A percentile compares a stretch with the other conserved stretches of the same genome.
These are phyloP conservation scores for Taiozyma sp. DNA, from an alignment of 1,139 yeast genomes.

Conservation along the genomic window DNA sequence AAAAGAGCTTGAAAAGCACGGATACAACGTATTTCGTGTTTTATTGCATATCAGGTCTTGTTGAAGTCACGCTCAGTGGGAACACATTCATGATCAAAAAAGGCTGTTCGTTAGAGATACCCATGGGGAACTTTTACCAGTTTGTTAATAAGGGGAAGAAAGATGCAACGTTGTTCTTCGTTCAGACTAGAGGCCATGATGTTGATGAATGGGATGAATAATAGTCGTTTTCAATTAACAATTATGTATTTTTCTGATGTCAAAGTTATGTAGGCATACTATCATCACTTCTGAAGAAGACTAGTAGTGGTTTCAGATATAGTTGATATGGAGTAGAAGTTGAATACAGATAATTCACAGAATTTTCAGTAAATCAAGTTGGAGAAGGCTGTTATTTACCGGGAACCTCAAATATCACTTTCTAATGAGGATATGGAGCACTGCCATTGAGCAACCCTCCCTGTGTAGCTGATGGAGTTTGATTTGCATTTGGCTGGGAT, in stretches of 20 bases:
- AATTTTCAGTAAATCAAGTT: no score
- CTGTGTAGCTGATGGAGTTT: neutral
- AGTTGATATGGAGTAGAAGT: no score
- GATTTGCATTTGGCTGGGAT: neutral
- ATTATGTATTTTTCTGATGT: neutral
- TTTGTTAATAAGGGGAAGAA: conserved; percentile 52
- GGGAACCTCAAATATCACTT: no score
- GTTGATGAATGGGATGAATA: conserved; percentile 20
- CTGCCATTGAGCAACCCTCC: neutral
- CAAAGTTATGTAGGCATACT: no score
- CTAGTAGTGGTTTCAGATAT: no score
- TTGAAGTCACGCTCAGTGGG: conserved; percentile 63
- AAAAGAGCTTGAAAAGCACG: conserved; percentile 58
- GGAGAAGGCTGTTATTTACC: no score
- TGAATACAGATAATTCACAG: no score
- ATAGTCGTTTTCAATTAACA: neutral
- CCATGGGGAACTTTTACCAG: conserved; percentile 69
- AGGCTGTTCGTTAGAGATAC: conserved; percentile 81
- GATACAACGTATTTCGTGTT: conserved; percentile 68
- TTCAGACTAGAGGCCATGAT: conserved; percentile 47
- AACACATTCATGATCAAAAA: conserved; percentile 54
- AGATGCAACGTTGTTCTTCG: conserved; percentile 66
- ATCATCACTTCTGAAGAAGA: no score
- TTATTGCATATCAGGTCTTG: conserved; percentile 63
- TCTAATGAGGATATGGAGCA: neutral